Evolutionary conservation across 140 eudicot genomes (phyloP).

Genomic region (Anethum foeniculum): DNA sequence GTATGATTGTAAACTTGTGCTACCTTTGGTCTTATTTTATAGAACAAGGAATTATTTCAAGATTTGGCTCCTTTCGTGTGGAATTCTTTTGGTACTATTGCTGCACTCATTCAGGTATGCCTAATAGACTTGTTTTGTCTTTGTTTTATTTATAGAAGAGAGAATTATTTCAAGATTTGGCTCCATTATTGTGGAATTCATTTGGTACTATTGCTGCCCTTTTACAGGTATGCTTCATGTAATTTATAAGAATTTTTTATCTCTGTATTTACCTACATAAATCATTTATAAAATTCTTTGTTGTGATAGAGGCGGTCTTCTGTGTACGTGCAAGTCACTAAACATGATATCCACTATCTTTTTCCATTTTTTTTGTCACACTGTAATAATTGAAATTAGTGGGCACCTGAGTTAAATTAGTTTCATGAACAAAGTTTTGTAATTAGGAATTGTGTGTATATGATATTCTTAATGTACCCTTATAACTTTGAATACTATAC

Average conservation of each 20-base stretch:
- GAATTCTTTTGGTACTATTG: slow-evolving; percentile 59
- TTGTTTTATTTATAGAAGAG: slow-evolving; percentile 41
- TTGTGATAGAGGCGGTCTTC: background rate
- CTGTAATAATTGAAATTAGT: background rate
- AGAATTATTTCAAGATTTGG: slow-evolving; percentile 67
- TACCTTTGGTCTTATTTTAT: slow-evolving; percentile 19
- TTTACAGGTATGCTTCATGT: slow-evolving; percentile 40
- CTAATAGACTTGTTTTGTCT: slow-evolving; percentile 20
- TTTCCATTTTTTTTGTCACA: background rate
- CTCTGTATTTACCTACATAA: background rate
- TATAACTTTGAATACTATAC: background rate
- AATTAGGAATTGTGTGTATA: background rate
- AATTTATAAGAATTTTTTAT: background rate
- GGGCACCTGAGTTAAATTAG: background rate
- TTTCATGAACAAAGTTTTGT: background rate
- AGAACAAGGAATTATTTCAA: slow-evolving; percentile 52
- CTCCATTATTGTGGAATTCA: slow-evolving; percentile 68
- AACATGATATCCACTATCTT: background rate
- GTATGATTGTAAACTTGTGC: slow-evolving; percentile 17
- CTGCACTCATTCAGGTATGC: slow-evolving; percentile 44
- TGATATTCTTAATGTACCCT: background rate
- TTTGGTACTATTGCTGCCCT: slow-evolving; percentile 74
- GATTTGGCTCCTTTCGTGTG: slow-evolving; percentile 48
- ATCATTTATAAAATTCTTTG: background rate
- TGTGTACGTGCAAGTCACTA: background rate